Base-by-base conservation (phyloP, 1,284 basidiomycete species). In the Microbotryomycetes sp. region DNA sequence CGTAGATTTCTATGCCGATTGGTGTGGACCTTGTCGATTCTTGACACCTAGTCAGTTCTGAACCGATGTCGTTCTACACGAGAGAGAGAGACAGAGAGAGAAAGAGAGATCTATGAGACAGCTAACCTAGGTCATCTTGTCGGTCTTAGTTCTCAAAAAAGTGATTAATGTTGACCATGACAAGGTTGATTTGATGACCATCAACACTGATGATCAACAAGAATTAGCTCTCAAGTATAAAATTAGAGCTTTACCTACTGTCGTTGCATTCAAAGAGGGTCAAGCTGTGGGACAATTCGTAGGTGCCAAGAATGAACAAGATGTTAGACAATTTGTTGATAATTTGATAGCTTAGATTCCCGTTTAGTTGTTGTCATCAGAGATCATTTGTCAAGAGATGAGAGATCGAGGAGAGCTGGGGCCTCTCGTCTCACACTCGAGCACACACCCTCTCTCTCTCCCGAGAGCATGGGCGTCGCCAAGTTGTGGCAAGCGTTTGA, bases 1-100 rank as follows among this genome's bases (percentile, higher is more conserved):
- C 15, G 67, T 68, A 26, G 67, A 68, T 55, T 68, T 68, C 48
- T 68, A 62, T 49, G 67, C 67, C 19, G 67, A 68, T 52, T 65
- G 66, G 66, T 68, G 66, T 46, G 67, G 67, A 4, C 67, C 67
- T 2, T 68, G 67, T 46, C 55, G 57, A 15, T 36, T 62, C 22
- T 56, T 68, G 22, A 58, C 64, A 0, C 67, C 67, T 3, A 45
- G 66, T 63, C 19, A 51, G 59, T 48, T 14, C 9, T 9, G 36
- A 42, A 19, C 12, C 36, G 36, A 42, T 42, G 36, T 42, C 36
- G 36, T n/a, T n/a, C n/a, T n/a, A n/a, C n/a, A n/a, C n/a, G n/a
- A n/a, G n/a, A n/a, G n/a, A n/a, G n/a, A n/a, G n/a, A n/a, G n/a
- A n/a, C n/a, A n/a, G n/a, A n/a, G n/a, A n/a, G n/a, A n/a, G n/a